Evolutionary conservation across 495 filamentous ascomycete genomes (phyloP).

Genomic region (Podospora australis): DNA sequence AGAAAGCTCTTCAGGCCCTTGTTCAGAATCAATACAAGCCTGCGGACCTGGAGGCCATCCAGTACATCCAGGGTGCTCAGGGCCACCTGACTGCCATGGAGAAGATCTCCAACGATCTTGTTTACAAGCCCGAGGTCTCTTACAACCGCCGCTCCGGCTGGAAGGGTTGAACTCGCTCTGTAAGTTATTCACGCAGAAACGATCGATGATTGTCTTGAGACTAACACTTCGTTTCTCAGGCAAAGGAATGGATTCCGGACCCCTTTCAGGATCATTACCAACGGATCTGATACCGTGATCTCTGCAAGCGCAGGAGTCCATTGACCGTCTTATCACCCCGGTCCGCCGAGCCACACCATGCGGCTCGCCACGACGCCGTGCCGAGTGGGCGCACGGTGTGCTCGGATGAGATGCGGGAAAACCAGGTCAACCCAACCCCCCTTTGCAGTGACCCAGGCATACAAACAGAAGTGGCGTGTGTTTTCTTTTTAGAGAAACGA

Average conservation of each 20-base stretch:
- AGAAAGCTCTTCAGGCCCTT: conserved; percentile 37
- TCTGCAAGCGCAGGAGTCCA: not conserved
- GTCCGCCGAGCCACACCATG: not conserved
- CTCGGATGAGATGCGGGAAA: no score
- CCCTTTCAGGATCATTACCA: not conserved
- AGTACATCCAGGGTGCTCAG: conserved; percentile 39
- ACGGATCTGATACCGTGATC: no score
- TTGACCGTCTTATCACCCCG: not conserved
- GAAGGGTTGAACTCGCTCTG: conserved; percentile 18
- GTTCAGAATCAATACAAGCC: conserved; percentile 38
- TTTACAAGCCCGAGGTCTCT: conserved; percentile 20
- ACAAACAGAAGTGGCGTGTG: not conserved
- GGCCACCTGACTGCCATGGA: conserved; percentile 40
- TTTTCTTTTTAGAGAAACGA: no score
- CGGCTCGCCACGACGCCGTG: not conserved
- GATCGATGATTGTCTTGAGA: not conserved
- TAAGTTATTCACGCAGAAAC: not conserved
- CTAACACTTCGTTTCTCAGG: not conserved
- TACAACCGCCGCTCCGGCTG: conserved; percentile 21
- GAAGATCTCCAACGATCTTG: conserved; percentile 27
- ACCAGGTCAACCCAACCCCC: not conserved
- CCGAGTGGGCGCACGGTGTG: not conserved
- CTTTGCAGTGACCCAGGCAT: not conserved
- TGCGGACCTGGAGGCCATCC: conserved; percentile 38
- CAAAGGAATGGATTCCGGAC: not conserved